Evolutionary conservation across 768 basidiomycete species (phyloP).

Genomic region (Tylopilus sp.): DNA sequence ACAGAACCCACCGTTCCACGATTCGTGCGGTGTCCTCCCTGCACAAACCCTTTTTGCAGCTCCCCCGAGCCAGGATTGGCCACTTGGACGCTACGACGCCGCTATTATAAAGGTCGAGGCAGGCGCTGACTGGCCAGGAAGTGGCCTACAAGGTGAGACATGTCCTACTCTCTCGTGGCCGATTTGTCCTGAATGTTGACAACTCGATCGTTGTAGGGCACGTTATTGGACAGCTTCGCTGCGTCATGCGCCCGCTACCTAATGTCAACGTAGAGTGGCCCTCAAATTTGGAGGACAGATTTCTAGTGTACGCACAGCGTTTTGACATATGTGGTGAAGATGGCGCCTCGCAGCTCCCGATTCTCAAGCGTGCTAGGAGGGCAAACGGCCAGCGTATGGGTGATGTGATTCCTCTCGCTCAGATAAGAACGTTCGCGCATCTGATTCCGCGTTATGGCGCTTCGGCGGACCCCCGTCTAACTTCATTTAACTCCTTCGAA

Average conservation of each 20-base stretch:
- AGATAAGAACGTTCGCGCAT: too few species aligned
- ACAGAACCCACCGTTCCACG: not conserved
- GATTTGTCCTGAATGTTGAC: not conserved
- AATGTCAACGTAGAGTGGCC: not conserved
- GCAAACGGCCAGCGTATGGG: not conserved
- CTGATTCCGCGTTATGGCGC: too few species aligned
- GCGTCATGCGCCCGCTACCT: not conserved
- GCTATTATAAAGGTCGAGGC: not conserved
- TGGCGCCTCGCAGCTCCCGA: not conserved
- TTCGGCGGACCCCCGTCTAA: too few species aligned
- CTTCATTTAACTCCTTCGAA: too few species aligned
- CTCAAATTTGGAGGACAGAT: not conserved
- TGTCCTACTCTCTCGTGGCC: too few species aligned
- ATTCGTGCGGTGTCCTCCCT: not conserved
- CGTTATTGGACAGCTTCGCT: not conserved
- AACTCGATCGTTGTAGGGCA: not conserved
- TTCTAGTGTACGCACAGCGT: not conserved
- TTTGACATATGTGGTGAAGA: not conserved
- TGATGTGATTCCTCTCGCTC: not conserved
- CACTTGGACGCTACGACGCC: not conserved
- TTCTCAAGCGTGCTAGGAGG: not conserved
- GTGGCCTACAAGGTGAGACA: not conserved
- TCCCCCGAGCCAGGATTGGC: not conserved
- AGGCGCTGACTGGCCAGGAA: not conserved
- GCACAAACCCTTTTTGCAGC: not conserved